Conservation (phyloP, 2,329 filamentous ascomycete genomes). For the Hortaea werneckii region DNA sequence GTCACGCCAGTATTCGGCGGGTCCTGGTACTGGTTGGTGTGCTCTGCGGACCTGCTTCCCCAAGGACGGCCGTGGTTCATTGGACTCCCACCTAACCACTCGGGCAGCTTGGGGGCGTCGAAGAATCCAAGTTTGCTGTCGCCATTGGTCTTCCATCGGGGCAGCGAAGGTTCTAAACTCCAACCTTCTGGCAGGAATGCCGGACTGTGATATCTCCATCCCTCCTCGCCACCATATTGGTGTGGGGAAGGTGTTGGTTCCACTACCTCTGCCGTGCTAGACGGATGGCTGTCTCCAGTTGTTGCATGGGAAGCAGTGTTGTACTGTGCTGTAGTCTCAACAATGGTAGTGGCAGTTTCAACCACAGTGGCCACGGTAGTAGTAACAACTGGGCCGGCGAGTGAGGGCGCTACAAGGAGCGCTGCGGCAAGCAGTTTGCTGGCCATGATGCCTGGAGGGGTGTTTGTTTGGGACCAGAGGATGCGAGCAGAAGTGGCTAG, state of each 20-base stretch:
- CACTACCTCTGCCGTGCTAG: background rate
- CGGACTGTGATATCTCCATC: conserved; percentile 7
- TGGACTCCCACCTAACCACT: conserved; percentile 12
- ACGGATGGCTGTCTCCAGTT: conserved; percentile 3
- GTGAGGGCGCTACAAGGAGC: background rate
- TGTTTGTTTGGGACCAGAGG: background rate
- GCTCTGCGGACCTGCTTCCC: conserved; percentile 15
- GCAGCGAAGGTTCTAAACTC: conserved; percentile 8
- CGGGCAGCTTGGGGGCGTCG: conserved; percentile 14
- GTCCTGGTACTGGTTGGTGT: conserved; percentile 16
- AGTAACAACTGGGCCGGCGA: background rate
- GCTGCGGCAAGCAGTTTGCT: conserved; percentile 1
- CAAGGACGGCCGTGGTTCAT: conserved; percentile 16
- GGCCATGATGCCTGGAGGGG: background rate
- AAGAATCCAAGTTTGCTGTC: conserved; percentile 17
- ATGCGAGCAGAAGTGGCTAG: background rate
- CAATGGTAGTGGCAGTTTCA: background rate
- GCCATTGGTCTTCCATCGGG: conserved; percentile 17
- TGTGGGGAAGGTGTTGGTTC: conserved; percentile 2
- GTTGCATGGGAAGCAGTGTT: conserved; percentile 6
- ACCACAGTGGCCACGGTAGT: background rate
- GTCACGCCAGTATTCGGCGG: conserved; percentile 25
- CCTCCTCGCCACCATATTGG: conserved; percentile 8
- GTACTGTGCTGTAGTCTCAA: conserved; percentile 2
- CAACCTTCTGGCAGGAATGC: conserved; percentile 12